Conservation (phyloP, 75 land plant genomes). For the Selaginella moellendorffii region DNA sequence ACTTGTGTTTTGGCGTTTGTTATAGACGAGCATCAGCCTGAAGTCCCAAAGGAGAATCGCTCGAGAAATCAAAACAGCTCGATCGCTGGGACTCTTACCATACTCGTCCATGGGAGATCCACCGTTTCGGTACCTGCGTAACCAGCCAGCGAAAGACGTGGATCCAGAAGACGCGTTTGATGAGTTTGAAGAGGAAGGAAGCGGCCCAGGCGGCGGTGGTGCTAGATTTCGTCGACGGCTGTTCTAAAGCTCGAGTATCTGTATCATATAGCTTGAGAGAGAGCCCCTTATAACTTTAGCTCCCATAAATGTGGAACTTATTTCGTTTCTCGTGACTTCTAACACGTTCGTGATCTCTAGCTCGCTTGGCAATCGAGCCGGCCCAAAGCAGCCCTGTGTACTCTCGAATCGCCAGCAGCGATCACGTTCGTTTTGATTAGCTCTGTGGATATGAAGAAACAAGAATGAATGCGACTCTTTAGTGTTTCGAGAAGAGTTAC, state of each 20-base stretch:
- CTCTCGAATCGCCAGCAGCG: background rate
- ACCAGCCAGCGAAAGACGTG: constrained; percentile 11
- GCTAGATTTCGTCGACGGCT: background rate
- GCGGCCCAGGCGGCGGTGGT: background rate
- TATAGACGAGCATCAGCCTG: constrained; percentile 14
- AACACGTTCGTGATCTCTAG: too few species aligned
- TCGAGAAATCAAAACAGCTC: constrained; percentile 24
- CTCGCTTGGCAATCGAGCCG: too few species aligned
- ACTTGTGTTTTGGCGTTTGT: background rate
- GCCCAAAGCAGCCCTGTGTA: background rate
- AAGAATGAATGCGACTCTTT: background rate
- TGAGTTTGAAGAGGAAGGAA: background rate
- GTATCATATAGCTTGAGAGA: background rate
- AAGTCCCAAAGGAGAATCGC: constrained; percentile 22
- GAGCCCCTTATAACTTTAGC: too few species aligned
- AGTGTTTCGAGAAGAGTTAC: too few species aligned
- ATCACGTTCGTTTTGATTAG: background rate
- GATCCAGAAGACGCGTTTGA: background rate
- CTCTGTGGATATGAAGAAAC: background rate
- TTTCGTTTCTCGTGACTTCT: too few species aligned
- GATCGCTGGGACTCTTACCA: constrained; percentile 21
- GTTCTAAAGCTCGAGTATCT: background rate
- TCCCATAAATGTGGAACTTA: too few species aligned
- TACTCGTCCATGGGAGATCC: constrained; percentile 24
- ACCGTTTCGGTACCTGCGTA: constrained; percentile 19